Base-by-base conservation (phyloP, 164 flowering plant species). In the Saururus chinensis region DNA sequence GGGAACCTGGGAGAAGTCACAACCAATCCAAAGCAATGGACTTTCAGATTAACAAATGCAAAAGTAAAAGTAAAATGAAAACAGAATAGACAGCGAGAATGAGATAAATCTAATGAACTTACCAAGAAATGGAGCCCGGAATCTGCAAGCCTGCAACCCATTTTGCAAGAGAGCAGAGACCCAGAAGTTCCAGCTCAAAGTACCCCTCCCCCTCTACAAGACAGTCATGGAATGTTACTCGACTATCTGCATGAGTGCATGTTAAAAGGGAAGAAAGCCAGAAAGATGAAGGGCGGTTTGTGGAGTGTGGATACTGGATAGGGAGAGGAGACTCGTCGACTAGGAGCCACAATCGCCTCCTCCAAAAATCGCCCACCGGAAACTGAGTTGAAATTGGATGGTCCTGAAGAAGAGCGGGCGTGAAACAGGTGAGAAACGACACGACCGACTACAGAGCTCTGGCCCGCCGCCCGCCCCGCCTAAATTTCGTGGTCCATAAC, bases 91-190 rank as follows among this genome's bases (percentile, higher is more conserved):
- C 13, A 13, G 19, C 20, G 4, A 37, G 20, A n/a, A 21, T 37
- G 8, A 23, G 49, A 42, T 1, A 10, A 42, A 19, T 26, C 17
- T 9, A 17, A n/a, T 13, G 3, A 35, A n/a, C 17, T 1, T 68
- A 81, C 89, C 78, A 37, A 64, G 69, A 73, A 70, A 53, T 72
- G 78, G 71, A 74, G 66, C 40, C 62, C 58, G 19, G 82, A 77
- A 58, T 76, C 81, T 71, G 83, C 75, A 73, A 85, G 64, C 62
- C 74, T 73, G 75, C 75, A 85, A 26, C 88, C 95, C 90, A 85
- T 84, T 59, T 72, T 61, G 72, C 70, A 73, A 63, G 66, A n/a
- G n/a, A n/a, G n/a, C n/a, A 48, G 71, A 60, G 19, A 0, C 53
- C 25, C 71, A 56, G 54, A 24, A 55, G 56, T 23, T 53, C 60